Evolutionary conservation across 2,329 filamentous ascomycete genomes (phyloP), one percentile per base, ranked within the genome.

Genomic region (Tolypocladium amazonense): DNA sequence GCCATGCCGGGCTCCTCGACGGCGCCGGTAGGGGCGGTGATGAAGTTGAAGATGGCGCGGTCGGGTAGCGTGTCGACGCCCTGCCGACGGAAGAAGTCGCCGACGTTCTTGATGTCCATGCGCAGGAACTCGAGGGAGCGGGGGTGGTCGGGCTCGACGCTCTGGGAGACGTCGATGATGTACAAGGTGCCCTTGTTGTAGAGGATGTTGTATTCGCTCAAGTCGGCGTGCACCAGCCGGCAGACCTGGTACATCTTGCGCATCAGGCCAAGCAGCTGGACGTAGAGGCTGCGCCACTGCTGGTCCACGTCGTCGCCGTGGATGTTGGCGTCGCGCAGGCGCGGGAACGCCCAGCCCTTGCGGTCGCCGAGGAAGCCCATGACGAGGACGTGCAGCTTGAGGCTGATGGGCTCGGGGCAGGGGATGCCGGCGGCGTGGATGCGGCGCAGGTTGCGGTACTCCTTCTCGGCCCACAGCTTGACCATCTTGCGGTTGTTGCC

Each of bases 51-150:
- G 14, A 92, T 79, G n/a, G 82, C 78, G 38, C 88, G 85, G 72
- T 97, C 93, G 1, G 87, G 77, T 3, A 99, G 79, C 0, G 85
- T 88, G 62, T 95, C 86, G 2, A 97, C 91, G 47, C 88, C 88
- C 72, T 96, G 88, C 25, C 89, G 83, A 37, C 86, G 81, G 83
- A 97, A 99, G 76, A 96, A 99, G 72, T 96, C 91, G 27, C 86
- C 88, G 1, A 96, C 86, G 70, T 99, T 99, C 80, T 97, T 97
- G 75, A 99, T 92, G 71, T 99, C 94, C 92, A 97, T 97, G 39
- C 94, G 87, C 67, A 99, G 75, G 71, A 99, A 99, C 71, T 97
- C 93, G 37, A 96, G 81, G 2, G 90, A 93, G 60, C 90, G 84
- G 0, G 94, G 94, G 73, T 99, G 94, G 67, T 97, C 93, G 66